A percentile compares a stretch with the other conserved stretches of the same genome.
Conservation (phyloP, 2,329 filamentous ascomycete species). For the Botryotinia narcissicola region DNA sequence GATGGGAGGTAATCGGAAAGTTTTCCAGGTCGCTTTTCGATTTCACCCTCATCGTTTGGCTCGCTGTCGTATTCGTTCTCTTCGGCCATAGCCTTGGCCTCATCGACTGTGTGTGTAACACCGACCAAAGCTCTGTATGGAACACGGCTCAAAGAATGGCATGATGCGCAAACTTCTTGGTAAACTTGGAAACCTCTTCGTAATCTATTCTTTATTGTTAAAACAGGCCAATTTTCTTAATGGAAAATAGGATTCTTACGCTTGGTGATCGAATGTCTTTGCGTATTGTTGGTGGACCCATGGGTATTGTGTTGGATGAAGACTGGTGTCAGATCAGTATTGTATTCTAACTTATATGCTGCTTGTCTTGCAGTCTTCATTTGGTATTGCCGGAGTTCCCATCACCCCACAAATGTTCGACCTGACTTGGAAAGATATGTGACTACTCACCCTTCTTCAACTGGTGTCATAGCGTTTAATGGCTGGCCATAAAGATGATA, state of each 20-base stretch:
- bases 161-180: constrained; percentile 95
- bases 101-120: constrained; percentile 89
- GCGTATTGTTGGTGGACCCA: constrained; percentile 91
- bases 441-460: constrained; percentile 88
- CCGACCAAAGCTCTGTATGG: constrained; percentile 93
- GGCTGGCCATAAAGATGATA: constrained; percentile 92
- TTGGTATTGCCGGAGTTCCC: constrained; percentile 1
- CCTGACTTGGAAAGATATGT: neutral
- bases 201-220: constrained; percentile 58
- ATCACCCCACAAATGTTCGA: neutral
- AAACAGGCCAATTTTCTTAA: constrained; percentile 10
- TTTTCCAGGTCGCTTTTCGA: constrained; percentile 98
- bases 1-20: constrained; percentile 93
- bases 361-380: constrained; percentile 17
- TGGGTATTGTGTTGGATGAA: constrained; percentile 88
- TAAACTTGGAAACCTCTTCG: constrained; percentile 99
- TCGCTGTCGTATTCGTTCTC: constrained; percentile 98
- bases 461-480: constrained; percentile 84
- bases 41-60: constrained; percentile 96
- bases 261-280: constrained; percentile 96
- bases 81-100: constrained; percentile 95
- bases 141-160: constrained; percentile 93
- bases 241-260: constrained; percentile 60
- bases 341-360: constrained; percentile 15
- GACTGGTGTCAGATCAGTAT: constrained; percentile 50